Conservation (phyloP, 768 basidiomycete species). For the Hygrocybe coccinea region DNA sequence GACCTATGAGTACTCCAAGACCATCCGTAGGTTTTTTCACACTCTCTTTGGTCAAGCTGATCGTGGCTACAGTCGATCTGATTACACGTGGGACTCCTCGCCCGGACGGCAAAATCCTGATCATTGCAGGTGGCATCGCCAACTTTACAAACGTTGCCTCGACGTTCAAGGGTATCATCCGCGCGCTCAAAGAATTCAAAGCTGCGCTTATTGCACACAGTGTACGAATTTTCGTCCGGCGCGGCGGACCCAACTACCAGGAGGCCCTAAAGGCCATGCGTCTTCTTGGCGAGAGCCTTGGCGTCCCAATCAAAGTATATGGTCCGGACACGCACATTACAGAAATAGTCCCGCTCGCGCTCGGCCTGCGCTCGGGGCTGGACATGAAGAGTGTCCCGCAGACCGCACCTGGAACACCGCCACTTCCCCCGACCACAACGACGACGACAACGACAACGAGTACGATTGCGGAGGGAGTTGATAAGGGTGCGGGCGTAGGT, state of each 20-base stretch:
- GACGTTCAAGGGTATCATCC: slow-evolving; percentile 99
- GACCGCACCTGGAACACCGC: too few species aligned
- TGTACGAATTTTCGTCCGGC: slow-evolving; percentile 95
- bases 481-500: slow-evolving; percentile 51
- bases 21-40: slow-evolving; percentile 64
- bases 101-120: slow-evolving; percentile 92
- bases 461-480: slow-evolving; percentile 22
- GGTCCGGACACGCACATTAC: slow-evolving; percentile 99
- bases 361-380: slow-evolving; percentile 53
- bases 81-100: slow-evolving; percentile 85
- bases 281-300: slow-evolving; percentile 92
- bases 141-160: slow-evolving; percentile 99
- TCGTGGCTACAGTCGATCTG: slow-evolving; percentile 59
- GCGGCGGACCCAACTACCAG: slow-evolving; percentile 99
- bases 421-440: slow-evolving; percentile 44
- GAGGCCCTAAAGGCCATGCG: slow-evolving; percentile 97
- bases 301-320: slow-evolving; percentile 94
- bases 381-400: too few species aligned
- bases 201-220: slow-evolving; percentile 72
- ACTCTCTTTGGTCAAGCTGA: slow-evolving; percentile 6
- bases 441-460: too few species aligned
- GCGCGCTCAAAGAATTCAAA: slow-evolving; percentile 91
- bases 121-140: slow-evolving; percentile 99
- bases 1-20: slow-evolving; percentile 99
- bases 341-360: slow-evolving; percentile 96